Evolutionary conservation across 2,329 filamentous ascomycete species (phyloP), one percentile per base, ranked within the genome.

Genomic region (Ceratocystis destructans): DNA sequence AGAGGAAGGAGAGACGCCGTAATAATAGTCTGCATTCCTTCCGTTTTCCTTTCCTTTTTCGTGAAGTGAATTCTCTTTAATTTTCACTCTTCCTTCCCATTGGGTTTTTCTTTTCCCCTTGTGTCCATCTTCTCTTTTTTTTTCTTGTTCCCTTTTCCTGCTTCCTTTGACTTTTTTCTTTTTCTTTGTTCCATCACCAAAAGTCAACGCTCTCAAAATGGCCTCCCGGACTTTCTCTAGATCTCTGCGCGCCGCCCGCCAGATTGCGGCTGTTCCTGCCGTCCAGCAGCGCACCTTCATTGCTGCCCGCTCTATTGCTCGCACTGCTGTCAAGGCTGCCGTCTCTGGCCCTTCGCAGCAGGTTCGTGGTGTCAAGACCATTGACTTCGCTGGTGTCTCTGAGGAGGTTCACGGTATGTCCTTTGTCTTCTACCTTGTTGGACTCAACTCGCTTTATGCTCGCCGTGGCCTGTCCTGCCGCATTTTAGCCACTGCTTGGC

Each of bases 361-460:
- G 82, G 80, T 83, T 71, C 88, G 94, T 76, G 94, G 94, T 77
- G 80, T 96, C 75, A 97, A 99, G 90, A 96, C 93, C 73, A 93
- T 99, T 79, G 92, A 97, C 86, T 99, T 99, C 78, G 94, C 94
- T 72, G 94, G 91, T 74, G 83, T 84, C 76, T 93, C 95, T 82
- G 94, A 99, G 85, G 85, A 87, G 72, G 94, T 99, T 76, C 96
- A 89, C 77, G 90, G 90, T 95, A 79, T 73, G 83, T 41, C 10
- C 74, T 69, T 25, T 17, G 28, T 61, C 46, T 41, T 28, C 28
- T 64, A 31, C 12, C n/a, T 10, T 70, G 71, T 45, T 41, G 57
- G 46, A 48, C 28, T 22, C n/a, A 20, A 15, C 41, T 48, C 25
- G 10, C 10, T 17, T 61, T 31, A 4, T 20, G 12, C 10, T 28